Evolutionary conservation across 2,329 filamentous ascomycete genomes (phyloP), one percentile per base, ranked within the genome.

Genomic region (Calonectria hawksworthii): DNA sequence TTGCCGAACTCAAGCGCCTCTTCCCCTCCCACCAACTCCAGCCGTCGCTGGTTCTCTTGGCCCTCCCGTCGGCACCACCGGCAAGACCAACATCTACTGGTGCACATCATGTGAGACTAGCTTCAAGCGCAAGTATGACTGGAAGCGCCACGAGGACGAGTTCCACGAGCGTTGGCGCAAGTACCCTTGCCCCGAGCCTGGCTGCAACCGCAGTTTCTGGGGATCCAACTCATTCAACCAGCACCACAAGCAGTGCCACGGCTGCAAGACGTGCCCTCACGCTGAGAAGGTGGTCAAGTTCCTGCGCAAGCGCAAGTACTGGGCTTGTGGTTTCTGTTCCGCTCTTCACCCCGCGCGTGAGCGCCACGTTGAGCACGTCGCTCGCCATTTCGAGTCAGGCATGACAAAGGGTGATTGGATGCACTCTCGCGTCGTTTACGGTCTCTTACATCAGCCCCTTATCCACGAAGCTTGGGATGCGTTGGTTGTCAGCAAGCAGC

Each of bases 101-200:
- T 90, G 89, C 80, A 90, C 89, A 6, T 89, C 88, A 23, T 90
- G 88, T 83, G 91, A 93, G 82, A 92, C 92, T 64, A 92, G 91
- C 59, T 92, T 93, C 81, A 92, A 92, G 85, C 89, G 91, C 77
- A 93, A 93, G 81, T 92, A 92, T 76, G 92, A 93, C 82, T 94
- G 90, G 92, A 93, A 93, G 83, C 89, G 91, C 38, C 92, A 94
- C 83, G 92, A 94, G 82, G 92, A 93, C 79, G 92, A 93, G 83
- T 93, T 93, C 80, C 92, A 93, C 83, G 92, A 93, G 86, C 90
- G 92, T 70, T 91, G 91, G 86, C 90, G 92, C 76, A 93, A 92
- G 80, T 93, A 93, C 82, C 91, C 92, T 16, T 93, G 92, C 79
- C 92, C 92, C 8, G 92, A 92, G 77, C 87, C 86, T 11, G 87